Evolutionary conservation across 176 grass and related monocot species (phyloP).

Genomic region (Triticum urartu): DNA sequence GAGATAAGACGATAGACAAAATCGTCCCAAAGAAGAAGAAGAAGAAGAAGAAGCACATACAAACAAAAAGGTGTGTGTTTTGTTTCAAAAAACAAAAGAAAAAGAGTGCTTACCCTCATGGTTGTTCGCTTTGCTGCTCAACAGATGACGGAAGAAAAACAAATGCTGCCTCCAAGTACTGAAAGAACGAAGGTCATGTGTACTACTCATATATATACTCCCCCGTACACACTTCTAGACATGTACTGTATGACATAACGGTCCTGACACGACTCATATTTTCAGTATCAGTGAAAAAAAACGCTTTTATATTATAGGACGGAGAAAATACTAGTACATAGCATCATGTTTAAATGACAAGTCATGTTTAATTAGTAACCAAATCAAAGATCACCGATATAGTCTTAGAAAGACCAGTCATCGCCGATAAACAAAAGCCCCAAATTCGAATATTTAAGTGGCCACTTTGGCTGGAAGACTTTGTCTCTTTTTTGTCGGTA

Average conservation of each 20-base stretch:
- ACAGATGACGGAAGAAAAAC: background rate
- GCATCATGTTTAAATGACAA: background rate
- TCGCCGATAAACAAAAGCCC: background rate
- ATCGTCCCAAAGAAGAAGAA: background rate
- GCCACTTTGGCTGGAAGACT: background rate
- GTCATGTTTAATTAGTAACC: background rate
- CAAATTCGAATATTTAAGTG: background rate
- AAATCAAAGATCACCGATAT: background rate
- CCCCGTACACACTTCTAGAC: background rate
- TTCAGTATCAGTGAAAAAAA: background rate
- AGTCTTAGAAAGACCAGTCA: background rate
- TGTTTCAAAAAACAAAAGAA: background rate
- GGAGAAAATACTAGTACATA: background rate
- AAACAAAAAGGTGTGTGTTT: background rate
- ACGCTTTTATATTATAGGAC: too few relatives aligned
- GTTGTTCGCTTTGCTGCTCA: background rate
- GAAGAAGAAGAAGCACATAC: background rate
- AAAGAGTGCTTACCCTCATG: slow-evolving; percentile 37
- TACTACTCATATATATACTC: background rate
- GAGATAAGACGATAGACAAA: background rate
- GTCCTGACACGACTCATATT: background rate
- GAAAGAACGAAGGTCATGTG: background rate
- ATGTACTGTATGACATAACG: background rate
- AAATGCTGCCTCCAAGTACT: background rate
- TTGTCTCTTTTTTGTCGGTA: too few relatives aligned